A percentile compares a stretch with the other conserved stretches of the same genome.
Evolutionary conservation across 192 early-diverging fungal genomes (phyloP).

Genomic region (Backusella psychrophila): DNA sequence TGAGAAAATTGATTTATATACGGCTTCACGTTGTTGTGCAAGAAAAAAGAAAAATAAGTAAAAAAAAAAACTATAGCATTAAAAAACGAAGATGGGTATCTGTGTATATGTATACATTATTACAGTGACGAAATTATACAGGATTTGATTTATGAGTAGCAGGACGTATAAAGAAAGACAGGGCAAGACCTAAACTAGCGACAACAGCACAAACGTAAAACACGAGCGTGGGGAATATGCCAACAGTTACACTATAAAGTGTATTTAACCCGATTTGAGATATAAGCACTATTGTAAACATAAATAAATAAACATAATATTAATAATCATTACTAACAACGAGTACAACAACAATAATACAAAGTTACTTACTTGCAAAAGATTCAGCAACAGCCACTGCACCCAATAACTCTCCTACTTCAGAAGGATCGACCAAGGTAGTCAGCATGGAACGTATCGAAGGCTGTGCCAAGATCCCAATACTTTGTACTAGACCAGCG

Average conservation of each 20-base stretch:
- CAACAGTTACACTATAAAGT: slow-evolving; percentile 41
- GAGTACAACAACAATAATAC: no score
- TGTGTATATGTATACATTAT: not conserved
- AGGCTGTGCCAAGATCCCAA: slow-evolving; percentile 34
- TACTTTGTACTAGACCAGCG: slow-evolving; percentile 26
- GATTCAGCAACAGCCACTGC: slow-evolving; percentile 47
- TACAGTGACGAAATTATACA: not conserved
- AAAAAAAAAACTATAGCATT: not conserved
- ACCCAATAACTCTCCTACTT: slow-evolving; percentile 50
- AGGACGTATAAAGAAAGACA: slow-evolving; percentile 42
- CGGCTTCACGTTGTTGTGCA: not conserved
- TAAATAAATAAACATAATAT: not conserved
- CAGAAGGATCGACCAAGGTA: slow-evolving; percentile 38
- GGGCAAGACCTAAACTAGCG: slow-evolving; percentile 18
- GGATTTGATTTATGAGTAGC: not conserved
- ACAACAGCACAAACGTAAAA: slow-evolving; percentile 40
- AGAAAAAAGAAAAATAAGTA: not conserved
- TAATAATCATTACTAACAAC: not conserved
- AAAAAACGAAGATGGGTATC: not conserved
- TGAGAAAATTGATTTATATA: not conserved
- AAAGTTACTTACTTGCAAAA: slow-evolving; percentile 27
- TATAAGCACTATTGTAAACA: slow-evolving; percentile 20
- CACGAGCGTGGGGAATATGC: slow-evolving; percentile 34
- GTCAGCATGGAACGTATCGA: slow-evolving; percentile 44
- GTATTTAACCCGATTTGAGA: slow-evolving; percentile 43